A percentile compares a stretch with the other conserved stretches of the same genome.
These are phyloP conservation scores for Russula sp. DNA, from an alignment of 768 basidiomycete genomes.

Conservation along the genomic window DNA sequence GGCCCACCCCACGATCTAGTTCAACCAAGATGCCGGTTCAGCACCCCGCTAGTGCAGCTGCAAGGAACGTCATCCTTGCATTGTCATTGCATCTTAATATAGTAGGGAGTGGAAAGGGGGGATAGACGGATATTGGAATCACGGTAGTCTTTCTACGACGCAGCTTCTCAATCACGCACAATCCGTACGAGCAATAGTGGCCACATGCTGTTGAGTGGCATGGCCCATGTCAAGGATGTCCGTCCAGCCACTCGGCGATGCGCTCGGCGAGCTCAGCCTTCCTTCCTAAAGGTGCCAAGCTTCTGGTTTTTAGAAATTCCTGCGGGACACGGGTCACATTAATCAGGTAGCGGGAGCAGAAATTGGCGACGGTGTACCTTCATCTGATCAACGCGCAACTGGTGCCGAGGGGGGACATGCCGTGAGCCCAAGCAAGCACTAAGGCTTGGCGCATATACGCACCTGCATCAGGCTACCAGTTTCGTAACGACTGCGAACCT, in stretches of 20 bases:
- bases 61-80: neutral
- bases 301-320: slow-evolving; percentile 72
- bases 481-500: slow-evolving; percentile 63
- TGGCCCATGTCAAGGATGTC: slow-evolving; percentile 24
- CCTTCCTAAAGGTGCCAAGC: slow-evolving; percentile 54
- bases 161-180: neutral
- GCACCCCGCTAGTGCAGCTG: neutral
- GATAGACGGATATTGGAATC: neutral
- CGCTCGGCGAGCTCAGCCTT: slow-evolving; percentile 70
- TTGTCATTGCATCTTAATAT: neutral
- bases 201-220: neutral
- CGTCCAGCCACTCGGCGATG: slow-evolving; percentile 55
- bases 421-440: slow-evolving; percentile 9
- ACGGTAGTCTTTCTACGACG: neutral
- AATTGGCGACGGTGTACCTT: slow-evolving; percentile 45
- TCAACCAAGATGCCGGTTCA: neutral
- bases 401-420: neutral
- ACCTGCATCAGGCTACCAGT: slow-evolving; percentile 63
- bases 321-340: slow-evolving; percentile 28
- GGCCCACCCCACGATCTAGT: neutral
- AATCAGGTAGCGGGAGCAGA: slow-evolving; percentile 1
- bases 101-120: no score
- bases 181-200: neutral
- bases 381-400: slow-evolving; percentile 75
- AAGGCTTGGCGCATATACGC: slow-evolving; percentile 14